phyloP scores from a whole-genome alignment of 73 alveolate species.

The Uronychia binucleata region DNA sequence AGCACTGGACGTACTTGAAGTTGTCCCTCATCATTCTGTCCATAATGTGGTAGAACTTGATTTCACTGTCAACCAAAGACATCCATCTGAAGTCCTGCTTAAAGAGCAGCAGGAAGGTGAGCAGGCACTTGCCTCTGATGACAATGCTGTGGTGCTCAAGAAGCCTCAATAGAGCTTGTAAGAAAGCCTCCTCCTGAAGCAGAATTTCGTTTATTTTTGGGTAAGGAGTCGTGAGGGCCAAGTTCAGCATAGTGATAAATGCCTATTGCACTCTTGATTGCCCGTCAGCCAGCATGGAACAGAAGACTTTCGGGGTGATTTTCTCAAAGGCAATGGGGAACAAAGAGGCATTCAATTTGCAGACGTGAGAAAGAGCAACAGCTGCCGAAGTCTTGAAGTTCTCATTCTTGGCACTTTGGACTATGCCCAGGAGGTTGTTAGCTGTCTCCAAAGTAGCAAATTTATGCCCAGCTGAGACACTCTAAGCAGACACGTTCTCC shows the following conservation, averaged over 20 bases:
- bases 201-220: conserved; percentile 50
- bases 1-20: conserved; percentile 73
- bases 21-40: conserved; percentile 79
- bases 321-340: conserved; percentile 63
- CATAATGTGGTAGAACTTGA: conserved; percentile 67
- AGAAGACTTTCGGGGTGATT: conserved; percentile 55
- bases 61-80: conserved; percentile 61
- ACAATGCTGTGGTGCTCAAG: conserved; percentile 75
- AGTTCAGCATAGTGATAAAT: conserved; percentile 71
- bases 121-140: conserved; percentile 82
- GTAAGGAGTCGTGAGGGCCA: conserved; percentile 54
- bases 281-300: conserved; percentile 68
- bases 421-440: conserved; percentile 40
- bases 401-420: conserved; percentile 63
- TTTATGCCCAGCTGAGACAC: conserved; percentile 72
- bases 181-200: conserved; percentile 59
- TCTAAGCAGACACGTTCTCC: conserved; percentile 91
- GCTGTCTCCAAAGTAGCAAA: conserved; percentile 80
- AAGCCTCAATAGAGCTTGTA: conserved; percentile 51
- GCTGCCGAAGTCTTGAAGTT: conserved; percentile 68
- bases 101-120: conserved; percentile 66
- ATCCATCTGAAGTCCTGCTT: conserved; percentile 70
- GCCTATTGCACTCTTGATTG: conserved; percentile 78
- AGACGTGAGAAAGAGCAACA: conserved; percentile 74
- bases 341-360: conserved; percentile 61